Evolutionary conservation across 202 grass and related monocot species (phyloP).

Genomic region (Panicum hallii): DNA sequence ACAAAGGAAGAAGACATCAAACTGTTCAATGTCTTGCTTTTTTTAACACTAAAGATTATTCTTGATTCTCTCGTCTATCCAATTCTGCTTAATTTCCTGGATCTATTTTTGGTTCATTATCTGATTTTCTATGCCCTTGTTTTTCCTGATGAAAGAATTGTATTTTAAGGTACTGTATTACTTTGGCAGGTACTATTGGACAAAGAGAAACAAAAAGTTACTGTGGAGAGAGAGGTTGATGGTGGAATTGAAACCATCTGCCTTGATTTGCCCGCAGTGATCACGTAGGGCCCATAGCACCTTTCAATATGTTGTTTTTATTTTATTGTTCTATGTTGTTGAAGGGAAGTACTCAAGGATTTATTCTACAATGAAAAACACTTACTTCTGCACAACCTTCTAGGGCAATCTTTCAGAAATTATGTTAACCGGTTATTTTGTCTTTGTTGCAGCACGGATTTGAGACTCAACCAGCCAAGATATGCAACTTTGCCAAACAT

Average conservation of each 20-base stretch:
- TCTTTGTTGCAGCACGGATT: constrained; percentile 70
- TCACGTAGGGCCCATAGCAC: constrained; percentile 63
- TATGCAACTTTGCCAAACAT: constrained; percentile 94
- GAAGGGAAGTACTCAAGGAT: background rate
- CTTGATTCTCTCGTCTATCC: background rate
- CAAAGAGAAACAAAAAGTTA: constrained; percentile 76
- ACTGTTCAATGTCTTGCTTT: background rate
- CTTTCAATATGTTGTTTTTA: background rate
- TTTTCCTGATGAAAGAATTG: background rate
- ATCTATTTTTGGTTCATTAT: background rate
- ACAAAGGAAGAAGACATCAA: background rate
- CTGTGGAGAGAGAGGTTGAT: constrained; percentile 82
- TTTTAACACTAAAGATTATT: background rate
- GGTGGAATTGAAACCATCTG: constrained; percentile 82
- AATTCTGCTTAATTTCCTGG: background rate
- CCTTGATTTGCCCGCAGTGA: constrained; percentile 87
- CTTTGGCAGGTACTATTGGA: constrained; percentile 77
- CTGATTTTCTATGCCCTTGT: background rate
- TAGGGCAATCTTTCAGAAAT: background rate
- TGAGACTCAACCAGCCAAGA: constrained; percentile 93
- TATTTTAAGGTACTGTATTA: background rate
- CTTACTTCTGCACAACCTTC: background rate
- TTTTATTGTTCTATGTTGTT: background rate
- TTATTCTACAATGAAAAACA: background rate
- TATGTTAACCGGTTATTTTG: background rate